phyloP scores from a whole-genome alignment of 1,284 basidiomycete genomes.

The Coniferiporia sulphurascens region DNA sequence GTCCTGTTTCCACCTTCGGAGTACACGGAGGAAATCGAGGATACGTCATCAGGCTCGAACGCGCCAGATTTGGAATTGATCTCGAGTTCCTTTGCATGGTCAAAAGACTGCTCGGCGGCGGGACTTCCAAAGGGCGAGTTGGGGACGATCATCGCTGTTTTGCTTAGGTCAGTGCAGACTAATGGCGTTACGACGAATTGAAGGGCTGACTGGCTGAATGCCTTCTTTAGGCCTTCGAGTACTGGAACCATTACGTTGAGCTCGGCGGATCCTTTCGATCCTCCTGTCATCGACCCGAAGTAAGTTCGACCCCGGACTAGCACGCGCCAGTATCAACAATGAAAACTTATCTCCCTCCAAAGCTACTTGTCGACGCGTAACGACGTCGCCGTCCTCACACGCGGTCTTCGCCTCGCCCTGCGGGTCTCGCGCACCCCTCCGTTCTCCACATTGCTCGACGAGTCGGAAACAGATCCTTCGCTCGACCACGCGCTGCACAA shows the following conservation, averaged over 20 bases:
- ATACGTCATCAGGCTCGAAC: slow-evolving; percentile 24
- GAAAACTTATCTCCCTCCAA: neutral
- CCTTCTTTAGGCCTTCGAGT: slow-evolving; percentile 18
- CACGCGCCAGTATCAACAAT: neutral
- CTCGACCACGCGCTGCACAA: slow-evolving; percentile 6
- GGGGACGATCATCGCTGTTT: neutral
- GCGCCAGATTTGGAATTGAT: slow-evolving; percentile 31
- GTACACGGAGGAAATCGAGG: slow-evolving; percentile 17
- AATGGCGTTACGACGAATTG: too few relatives aligned
- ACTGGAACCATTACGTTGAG: slow-evolving; percentile 19
- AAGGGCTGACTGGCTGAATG: neutral
- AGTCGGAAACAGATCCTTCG: neutral
- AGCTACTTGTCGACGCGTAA: slow-evolving; percentile 16
- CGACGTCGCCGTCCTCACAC: slow-evolving; percentile 18
- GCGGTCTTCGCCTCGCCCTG: slow-evolving; percentile 11
- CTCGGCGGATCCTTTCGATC: slow-evolving; percentile 24
- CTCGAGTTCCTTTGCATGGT: slow-evolving; percentile 20
- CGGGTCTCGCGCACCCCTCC: slow-evolving; percentile 9
- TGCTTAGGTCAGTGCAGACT: too few relatives aligned
- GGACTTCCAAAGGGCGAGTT: slow-evolving; percentile 18
- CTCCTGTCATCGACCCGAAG: slow-evolving; percentile 27
- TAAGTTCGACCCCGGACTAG: slow-evolving; percentile 17
- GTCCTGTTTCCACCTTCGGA: slow-evolving; percentile 23
- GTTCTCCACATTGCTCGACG: neutral
- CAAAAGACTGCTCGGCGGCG: neutral